Conservation (phyloP, 805 yeast species). For the Metschnikowia shivogae region DNA sequence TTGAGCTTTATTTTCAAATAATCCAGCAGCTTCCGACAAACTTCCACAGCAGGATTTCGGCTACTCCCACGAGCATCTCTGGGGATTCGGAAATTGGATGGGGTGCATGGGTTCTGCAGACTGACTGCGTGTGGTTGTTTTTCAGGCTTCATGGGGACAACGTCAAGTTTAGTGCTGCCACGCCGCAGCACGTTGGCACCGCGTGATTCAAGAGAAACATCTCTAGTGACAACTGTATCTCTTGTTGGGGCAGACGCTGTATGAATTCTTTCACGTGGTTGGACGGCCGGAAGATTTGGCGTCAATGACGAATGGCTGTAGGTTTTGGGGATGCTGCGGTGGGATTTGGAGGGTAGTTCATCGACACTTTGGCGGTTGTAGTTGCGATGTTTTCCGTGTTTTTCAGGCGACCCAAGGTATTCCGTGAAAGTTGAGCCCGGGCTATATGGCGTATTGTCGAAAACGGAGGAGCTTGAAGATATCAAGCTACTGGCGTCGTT, state of each 20-base stretch:
- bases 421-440: conserved; percentile 5
- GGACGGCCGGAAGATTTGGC: background rate
- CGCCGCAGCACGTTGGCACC: background rate
- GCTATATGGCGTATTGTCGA: conserved; percentile 14
- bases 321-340: background rate
- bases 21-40: background rate
- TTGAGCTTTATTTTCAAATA: conserved; percentile 17
- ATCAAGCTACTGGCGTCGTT: conserved; percentile 4
- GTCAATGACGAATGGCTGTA: background rate
- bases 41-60: background rate
- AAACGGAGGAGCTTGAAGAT: conserved; percentile 14
- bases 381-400: background rate
- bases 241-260: background rate
- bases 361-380: background rate
- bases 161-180: background rate
- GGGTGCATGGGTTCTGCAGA: background rate
- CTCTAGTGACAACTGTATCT: background rate
- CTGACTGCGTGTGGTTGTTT: background rate
- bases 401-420: background rate
- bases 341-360: background rate
- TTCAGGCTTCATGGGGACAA: background rate
- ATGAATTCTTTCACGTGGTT: background rate
- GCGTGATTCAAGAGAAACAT: background rate
- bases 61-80: background rate
- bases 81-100: background rate